phyloP scores from a whole-genome alignment of 192 early-diverging fungal genomes.

The Coemansia javaensis region DNA sequence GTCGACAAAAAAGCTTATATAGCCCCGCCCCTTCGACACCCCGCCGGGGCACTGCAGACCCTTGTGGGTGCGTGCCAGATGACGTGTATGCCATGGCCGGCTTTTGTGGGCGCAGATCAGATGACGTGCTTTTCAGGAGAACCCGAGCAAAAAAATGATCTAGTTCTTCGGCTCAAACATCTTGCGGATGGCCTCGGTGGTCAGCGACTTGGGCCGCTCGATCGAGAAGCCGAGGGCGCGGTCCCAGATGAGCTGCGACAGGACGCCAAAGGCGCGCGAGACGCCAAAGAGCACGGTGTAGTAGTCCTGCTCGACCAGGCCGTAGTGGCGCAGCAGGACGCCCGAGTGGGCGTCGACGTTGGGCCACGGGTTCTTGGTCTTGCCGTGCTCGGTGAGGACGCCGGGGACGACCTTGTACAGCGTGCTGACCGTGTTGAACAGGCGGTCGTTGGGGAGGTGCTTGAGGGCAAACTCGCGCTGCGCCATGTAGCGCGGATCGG shows the following conservation, averaged over 20 bases:
- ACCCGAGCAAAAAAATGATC: neutral
- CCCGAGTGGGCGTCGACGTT: slow-evolving; percentile 99
- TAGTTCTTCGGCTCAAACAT: slow-evolving; percentile 67
- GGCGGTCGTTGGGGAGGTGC: slow-evolving; percentile 92
- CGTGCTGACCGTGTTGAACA: slow-evolving; percentile 95
- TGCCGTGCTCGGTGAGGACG: slow-evolving; percentile 96
- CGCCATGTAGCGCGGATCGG: slow-evolving; percentile 96
- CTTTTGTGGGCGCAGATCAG: too few species aligned
- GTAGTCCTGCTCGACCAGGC: slow-evolving; percentile 96
- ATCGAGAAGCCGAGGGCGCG: slow-evolving; percentile 92
- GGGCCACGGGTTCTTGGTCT: slow-evolving; percentile 99
- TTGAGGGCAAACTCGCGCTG: slow-evolving; percentile 99
- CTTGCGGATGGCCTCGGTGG: slow-evolving; percentile 79
- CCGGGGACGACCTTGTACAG: slow-evolving; percentile 96
- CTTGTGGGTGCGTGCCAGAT: too few species aligned
- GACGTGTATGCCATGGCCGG: too few species aligned
- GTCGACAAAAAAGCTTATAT: neutral
- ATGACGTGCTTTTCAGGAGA: too few species aligned
- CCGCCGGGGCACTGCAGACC: too few species aligned
- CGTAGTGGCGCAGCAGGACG: slow-evolving; percentile 93
- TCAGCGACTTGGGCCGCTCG: slow-evolving; percentile 88
- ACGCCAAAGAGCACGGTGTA: slow-evolving; percentile 99
- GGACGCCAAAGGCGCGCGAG: slow-evolving; percentile 94
- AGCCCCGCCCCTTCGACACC: too few species aligned
- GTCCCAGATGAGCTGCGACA: slow-evolving; percentile 95